Conservation (phyloP, 2,329 filamentous ascomycete genomes). For the Clonostachys solani region DNA sequence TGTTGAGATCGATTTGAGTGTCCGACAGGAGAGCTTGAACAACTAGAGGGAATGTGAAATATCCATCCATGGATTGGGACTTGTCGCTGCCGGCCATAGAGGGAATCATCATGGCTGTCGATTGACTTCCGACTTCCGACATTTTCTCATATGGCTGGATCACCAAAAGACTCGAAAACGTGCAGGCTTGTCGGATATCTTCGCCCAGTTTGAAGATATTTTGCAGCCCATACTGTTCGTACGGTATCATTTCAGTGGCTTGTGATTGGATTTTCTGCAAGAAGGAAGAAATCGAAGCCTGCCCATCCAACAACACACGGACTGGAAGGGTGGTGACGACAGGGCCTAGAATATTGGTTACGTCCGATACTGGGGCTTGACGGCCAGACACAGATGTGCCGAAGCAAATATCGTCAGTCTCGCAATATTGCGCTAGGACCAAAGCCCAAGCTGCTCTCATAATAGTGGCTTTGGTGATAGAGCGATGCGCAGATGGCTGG, state of each 20-base stretch:
- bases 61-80: slow-evolving; percentile 3
- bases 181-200: slow-evolving; percentile 2
- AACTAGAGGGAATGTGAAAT: slow-evolving; percentile 5
- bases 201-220: slow-evolving; percentile 13
- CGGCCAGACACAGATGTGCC: slow-evolving; percentile 10
- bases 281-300: background rate
- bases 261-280: slow-evolving; percentile 12
- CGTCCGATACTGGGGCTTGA: slow-evolving; percentile 7
- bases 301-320: slow-evolving; percentile 1
- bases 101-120: background rate
- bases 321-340: slow-evolving; percentile 5
- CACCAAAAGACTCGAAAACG: slow-evolving; percentile 6
- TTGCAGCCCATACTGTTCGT: slow-evolving; percentile 16
- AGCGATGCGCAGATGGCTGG: background rate
- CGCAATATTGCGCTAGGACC: slow-evolving; percentile 6
- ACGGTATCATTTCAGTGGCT: slow-evolving; percentile 11
- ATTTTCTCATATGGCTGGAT: slow-evolving; percentile 4
- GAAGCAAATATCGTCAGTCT: slow-evolving; percentile 6
- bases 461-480: slow-evolving; percentile 3
- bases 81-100: too few species aligned
- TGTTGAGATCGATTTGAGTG: background rate
- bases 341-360: slow-evolving; percentile 8
- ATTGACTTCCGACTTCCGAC: background rate
- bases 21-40: slow-evolving; percentile 18
- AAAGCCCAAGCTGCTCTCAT: slow-evolving; percentile 9